phyloP scores from a whole-genome alignment of 257 asterid species.

The Thymus mandschuricus region DNA sequence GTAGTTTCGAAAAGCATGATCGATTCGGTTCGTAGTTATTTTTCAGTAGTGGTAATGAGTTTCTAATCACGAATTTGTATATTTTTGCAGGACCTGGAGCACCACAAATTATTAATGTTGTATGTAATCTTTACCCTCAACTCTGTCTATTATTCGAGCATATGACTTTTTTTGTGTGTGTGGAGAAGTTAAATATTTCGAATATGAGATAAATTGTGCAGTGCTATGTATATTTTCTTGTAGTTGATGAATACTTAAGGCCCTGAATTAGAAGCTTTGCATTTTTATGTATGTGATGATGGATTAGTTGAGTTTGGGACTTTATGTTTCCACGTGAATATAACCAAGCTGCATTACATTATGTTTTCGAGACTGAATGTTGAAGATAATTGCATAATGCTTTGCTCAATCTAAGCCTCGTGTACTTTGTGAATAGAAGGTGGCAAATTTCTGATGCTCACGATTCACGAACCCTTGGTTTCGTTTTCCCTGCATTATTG shows the following conservation, averaged over 20 bases:
- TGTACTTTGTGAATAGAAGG: neutral
- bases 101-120: slow-evolving; percentile 58
- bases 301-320: neutral
- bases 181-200: neutral
- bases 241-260: slow-evolving; percentile 9
- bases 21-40: neutral
- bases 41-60: neutral
- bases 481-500: neutral
- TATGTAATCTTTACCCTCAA: slow-evolving; percentile 35
- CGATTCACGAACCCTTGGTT: neutral
- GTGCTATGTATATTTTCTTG: neutral
- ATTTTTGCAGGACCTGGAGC: slow-evolving; percentile 61
- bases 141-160: neutral
- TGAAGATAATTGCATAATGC: too few relatives aligned
- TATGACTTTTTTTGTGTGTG: neutral
- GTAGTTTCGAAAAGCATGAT: slow-evolving; percentile 25
- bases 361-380: neutral
- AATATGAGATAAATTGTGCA: neutral
- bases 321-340: neutral
- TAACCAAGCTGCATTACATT: neutral
- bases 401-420: too few relatives aligned
- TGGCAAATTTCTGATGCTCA: neutral
- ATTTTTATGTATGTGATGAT: neutral
- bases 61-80: neutral
- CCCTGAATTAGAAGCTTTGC: neutral